A percentile compares a stretch with the other conserved stretches of the same genome.
These are phyloP conservation scores for Skeletonema grethae DNA, from an alignment of 108 stramenopile genomes.

Conservation along the genomic window DNA sequence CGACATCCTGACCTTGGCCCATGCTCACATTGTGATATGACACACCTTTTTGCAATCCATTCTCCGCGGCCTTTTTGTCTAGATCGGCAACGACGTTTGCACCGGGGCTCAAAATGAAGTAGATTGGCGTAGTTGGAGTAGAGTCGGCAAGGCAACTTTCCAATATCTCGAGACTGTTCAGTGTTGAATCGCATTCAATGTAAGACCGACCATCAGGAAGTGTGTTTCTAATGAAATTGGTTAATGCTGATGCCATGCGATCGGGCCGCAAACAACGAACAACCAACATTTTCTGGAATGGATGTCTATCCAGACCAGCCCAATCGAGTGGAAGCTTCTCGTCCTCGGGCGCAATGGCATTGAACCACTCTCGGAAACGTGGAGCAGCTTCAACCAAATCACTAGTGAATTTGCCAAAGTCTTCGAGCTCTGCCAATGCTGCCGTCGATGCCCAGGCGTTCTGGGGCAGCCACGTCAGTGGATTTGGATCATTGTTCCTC, in stretches of 20 bases:
- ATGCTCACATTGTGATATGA: constrained; percentile 93
- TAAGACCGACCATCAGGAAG: constrained; percentile 80
- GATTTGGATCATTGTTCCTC: constrained; percentile 71
- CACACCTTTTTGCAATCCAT: constrained; percentile 81
- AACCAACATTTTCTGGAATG: constrained; percentile 93
- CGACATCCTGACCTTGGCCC: constrained; percentile 92
- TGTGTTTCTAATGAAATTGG: constrained; percentile 71
- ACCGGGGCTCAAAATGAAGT: constrained; percentile 91
- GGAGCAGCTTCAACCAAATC: constrained; percentile 91
- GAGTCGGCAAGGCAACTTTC: constrained; percentile 75
- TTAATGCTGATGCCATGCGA: constrained; percentile 78
- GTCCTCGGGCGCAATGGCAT: constrained; percentile 78
- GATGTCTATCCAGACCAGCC: constrained; percentile 81
- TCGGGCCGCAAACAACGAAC: constrained; percentile 89
- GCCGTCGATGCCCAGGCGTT: constrained; percentile 72
- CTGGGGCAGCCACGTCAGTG: constrained; percentile 77
- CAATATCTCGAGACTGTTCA: constrained; percentile 81
- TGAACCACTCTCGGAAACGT: constrained; percentile 92
- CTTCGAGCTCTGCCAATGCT: constrained; percentile 80
- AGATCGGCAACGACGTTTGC: constrained; percentile 91
- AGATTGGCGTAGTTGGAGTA: constrained; percentile 86
- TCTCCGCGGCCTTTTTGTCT: constrained; percentile 79
- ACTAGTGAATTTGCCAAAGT: constrained; percentile 76
- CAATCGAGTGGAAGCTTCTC: constrained; percentile 94
- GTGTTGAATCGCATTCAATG: constrained; percentile 86